Evolutionary conservation across 495 filamentous ascomycete genomes (phyloP), one percentile per base, ranked within the genome.

Genomic region (Xylaria cubensis): DNA sequence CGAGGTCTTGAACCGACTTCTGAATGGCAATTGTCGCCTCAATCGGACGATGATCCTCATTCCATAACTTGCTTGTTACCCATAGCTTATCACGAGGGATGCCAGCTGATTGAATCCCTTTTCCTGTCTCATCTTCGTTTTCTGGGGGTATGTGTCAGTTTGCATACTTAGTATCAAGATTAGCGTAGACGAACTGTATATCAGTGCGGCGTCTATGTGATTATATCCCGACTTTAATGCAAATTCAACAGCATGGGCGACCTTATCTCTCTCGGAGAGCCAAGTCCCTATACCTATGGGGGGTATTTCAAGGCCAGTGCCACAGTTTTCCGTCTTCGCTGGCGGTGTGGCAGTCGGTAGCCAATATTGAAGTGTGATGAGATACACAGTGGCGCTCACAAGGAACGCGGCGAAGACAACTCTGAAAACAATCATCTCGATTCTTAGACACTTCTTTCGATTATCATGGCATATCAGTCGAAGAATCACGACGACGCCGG

Each of bases 31-130:
- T 79, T 39, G 78, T 80, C 3, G 91, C 91, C 58, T 89, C 88
- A 36, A 89, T 85, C 1, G 89, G 87, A 64, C 89, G 87, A 73
- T 93, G 91, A 73, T 88, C 86, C 61, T 88, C 87, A 80, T 89
- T 91, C 90, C 90, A 93, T 21, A 93, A 80, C 79, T 93, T 93
- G 69, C 84, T 88, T 4, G 90, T 92, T n/a, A 93, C 81, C 82
- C 91, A 93, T 69, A 92, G 78, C 44, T 92, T 83, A 21, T 86
- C 79, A 48, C 91, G 88, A 26, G 86, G 82, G n/a, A 90, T 76
- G 34, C 83, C 82, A 59, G 86, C 84, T 36, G 87, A 83, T 46
- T 83, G 83, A 78, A 92, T 90, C 34, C 86, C 90, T 29, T 82
- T 75, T 7, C 90, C 90, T 8, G 87, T 75, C 48, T 76, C n/a